Evolutionary conservation across 257 asterid genomes (phyloP), one percentile per base, ranked within the genome.

Genomic region (Gentiana macrophylla): DNA sequence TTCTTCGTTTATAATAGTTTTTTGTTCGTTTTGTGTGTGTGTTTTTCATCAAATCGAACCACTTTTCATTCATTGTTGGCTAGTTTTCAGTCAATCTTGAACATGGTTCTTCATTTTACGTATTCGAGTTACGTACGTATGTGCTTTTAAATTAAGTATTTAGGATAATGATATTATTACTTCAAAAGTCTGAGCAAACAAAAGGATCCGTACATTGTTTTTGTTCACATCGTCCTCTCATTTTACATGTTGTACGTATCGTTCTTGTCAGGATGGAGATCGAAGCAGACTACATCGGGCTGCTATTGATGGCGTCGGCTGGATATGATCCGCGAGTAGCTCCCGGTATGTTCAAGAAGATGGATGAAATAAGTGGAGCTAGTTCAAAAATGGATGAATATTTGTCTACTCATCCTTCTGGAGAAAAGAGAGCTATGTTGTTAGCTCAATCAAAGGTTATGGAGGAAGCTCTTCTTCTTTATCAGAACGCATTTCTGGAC

Each of bases 401-500:
- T 74, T 79, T 89, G 7, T 84, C 94, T 6, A 89, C 97, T 50
- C 97, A 89, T 76, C 97, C 97, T 51, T 89, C 97, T 1, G 97
- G 94, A 2, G 78, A 76, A 76, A 86, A 82, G 82, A 82, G 95
- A 76, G 86, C 95, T 35, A 66, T 72, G 54, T 55, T 79, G 49
- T 80, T 89, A 65, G 79, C 90, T 52, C 74, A 81, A 62, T 90
- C 97, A 49, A 63, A 80, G 74, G 97, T 86, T 62, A 89, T 89
- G 97, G 95, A 86, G 67, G 95, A 89, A 69, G 97, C 95, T 49
- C 71, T 86, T 9, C 34, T 53, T 34, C 70, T 89, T 10, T 89
- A 84, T 32, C 55, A 80, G 94, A 89, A 58, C 72, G 55, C 0
- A 80, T 67, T 55, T 49, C 83, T 0, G 95, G 95, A 8, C 70